Conservation (phyloP, 2,329 filamentous ascomycete species). For the Penicillium decumbens region DNA sequence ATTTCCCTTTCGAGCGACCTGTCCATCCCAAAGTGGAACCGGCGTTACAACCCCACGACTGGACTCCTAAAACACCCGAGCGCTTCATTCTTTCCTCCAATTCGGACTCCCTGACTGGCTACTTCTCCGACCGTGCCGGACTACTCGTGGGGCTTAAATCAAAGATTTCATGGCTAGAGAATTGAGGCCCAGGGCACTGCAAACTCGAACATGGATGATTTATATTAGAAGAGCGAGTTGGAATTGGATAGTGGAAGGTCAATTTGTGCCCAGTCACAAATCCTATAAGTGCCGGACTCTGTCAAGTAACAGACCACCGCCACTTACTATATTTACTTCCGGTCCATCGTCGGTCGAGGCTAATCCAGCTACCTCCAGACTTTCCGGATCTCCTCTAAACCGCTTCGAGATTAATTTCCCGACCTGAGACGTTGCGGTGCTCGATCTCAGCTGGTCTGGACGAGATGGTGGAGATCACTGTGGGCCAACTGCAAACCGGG, state of each 20-base stretch:
- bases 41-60: conserved; percentile 6
- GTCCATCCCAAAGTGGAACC: conserved; percentile 6
- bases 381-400: neutral
- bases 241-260: neutral
- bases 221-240: neutral
- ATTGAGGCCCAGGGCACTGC: conserved; percentile 2
- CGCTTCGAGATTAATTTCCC: conserved; percentile 5
- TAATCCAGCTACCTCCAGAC: conserved; percentile 16
- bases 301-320: neutral
- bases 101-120: conserved; percentile 8
- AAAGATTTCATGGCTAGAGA: conserved; percentile 2
- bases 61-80: conserved; percentile 24
- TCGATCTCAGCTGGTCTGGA: conserved; percentile 18
- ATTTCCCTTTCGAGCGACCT: neutral
- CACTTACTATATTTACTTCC: neutral
- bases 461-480: conserved; percentile 4
- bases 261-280: too few relatives aligned
- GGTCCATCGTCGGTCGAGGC: neutral
- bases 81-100: conserved; percentile 3
- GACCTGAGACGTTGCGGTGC: conserved; percentile 4
- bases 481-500: conserved; percentile 10
- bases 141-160: conserved; percentile 12
- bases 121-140: conserved; percentile 14
- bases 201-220: conserved; percentile 1
- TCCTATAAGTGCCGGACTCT: too few relatives aligned